Conservation (phyloP, 148 eudicot genomes). For the Chenopodium formosanum region DNA sequence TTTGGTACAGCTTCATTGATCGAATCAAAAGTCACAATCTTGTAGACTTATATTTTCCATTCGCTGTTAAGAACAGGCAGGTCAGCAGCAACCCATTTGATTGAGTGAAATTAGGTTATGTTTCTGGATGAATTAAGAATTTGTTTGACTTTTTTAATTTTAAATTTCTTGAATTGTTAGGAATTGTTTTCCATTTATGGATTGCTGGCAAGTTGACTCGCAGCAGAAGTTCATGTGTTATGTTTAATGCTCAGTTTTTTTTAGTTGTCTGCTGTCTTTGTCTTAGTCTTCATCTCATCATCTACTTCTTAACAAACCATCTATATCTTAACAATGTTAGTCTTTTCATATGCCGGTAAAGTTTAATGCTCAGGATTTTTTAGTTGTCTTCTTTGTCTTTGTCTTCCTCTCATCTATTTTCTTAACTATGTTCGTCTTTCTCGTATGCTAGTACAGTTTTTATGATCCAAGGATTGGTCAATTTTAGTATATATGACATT, state of each 20-base stretch:
- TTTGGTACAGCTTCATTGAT: slow-evolving; percentile 13
- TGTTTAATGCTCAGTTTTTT: slow-evolving; percentile 1
- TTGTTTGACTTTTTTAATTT: slow-evolving; percentile 8
- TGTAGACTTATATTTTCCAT: slow-evolving; percentile 27
- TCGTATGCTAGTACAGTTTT: too few species aligned
- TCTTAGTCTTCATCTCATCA: not conserved
- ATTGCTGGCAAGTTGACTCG: slow-evolving; percentile 21
- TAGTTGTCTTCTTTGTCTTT: not conserved
- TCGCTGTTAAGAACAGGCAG: slow-evolving; percentile 23
- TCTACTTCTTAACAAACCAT: too few species aligned
- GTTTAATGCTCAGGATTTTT: not conserved
- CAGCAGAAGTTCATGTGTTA: slow-evolving; percentile 14
- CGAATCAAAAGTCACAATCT: slow-evolving; percentile 23
- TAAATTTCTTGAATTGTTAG: slow-evolving; percentile 15
- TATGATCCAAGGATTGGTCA: too few species aligned
- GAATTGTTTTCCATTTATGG: slow-evolving; percentile 14
- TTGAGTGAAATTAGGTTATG: slow-evolving; percentile 17
- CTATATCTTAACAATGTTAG: too few species aligned
- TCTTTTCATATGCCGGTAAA: too few species aligned
- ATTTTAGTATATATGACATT: too few species aligned
- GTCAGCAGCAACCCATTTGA: slow-evolving; percentile 26
- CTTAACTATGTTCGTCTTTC: too few species aligned
- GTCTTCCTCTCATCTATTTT: not conserved
- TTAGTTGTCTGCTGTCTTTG: not conserved
- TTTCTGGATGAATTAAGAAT: slow-evolving; percentile 24